These are phyloP conservation scores for Ceratocystis colombiana DNA, from an alignment of 2,329 filamentous ascomycete species.

Conservation along the genomic window DNA sequence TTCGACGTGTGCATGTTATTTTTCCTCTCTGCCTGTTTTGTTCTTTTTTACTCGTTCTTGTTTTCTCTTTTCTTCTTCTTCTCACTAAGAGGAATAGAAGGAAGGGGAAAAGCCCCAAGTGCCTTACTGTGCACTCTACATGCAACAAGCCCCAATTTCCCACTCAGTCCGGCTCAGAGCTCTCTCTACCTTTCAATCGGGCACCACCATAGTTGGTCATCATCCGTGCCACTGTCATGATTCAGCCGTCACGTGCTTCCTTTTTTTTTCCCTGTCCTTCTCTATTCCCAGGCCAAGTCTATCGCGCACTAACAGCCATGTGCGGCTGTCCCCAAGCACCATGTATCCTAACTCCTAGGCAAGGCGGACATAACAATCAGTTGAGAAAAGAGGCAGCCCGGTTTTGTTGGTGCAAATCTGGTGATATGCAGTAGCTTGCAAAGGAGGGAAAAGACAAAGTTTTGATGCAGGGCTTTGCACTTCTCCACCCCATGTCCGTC, in stretches of 20 bases:
- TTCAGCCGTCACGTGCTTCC: no score
- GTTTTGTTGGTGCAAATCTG: neutral
- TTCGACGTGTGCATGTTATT: neutral
- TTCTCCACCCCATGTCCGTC: no score
- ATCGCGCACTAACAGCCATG: no score
- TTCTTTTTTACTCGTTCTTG: neutral
- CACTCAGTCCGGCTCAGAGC: no score
- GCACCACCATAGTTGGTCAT: no score
- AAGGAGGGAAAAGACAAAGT: neutral
- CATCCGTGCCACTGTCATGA: no score
- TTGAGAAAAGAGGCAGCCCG: constrained; percentile 3
- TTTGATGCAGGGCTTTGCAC: neutral
- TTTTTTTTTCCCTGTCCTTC: no score
- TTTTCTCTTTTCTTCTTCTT: neutral
- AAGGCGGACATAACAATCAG: neutral
- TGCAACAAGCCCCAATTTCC: no score
- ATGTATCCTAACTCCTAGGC: neutral
- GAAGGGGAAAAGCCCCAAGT: neutral
- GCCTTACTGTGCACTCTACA: no score
- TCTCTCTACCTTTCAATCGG: no score
- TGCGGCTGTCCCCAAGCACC: no score
- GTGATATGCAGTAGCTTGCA: neutral
- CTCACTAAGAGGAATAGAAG: neutral
- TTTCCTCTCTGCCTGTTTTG: neutral
- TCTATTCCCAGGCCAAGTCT: no score